Base-by-base conservation (phyloP, 2,329 filamentous ascomycete species). In the Fusarium pseudocircinatum region DNA sequence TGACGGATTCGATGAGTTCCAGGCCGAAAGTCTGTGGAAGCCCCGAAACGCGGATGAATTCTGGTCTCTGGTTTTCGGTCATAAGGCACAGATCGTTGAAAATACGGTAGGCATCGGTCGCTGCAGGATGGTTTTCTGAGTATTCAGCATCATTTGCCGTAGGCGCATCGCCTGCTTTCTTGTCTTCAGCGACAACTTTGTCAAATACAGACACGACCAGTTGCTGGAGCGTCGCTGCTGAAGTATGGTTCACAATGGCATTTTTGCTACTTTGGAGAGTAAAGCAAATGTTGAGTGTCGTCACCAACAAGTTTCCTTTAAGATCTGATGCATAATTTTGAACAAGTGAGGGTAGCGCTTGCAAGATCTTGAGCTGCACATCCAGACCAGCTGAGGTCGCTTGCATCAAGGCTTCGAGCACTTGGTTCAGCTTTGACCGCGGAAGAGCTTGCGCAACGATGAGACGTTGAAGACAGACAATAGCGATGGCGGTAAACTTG, bases 161-260 rank as follows among this genome's bases (percentile, higher is more conserved):
- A 26, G 89, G 86, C 14, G 88, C 85, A 69, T 91, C 87, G 7
- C 87, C 81, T 12, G 73, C 76, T 50, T 81, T 83, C 74, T 83
- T 91, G 80, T 98, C 95, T 84, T 98, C 95, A 11, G 85, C 85
- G 2, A 91, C 89, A 4, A 98, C 94, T 81, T 97, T 96, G 80
- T 98, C 96, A 82, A 98, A 98, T 0, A 97, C 93, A 2, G 94
- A 93, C 37, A 96, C 94, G 13, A 98, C 92, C 20, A 99, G 88
- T 81, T 98, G 96, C 82, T 98, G 96, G 60, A 99, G 85, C 5
- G 96, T 98, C n/a, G 96, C 96, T 32, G 96, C 94, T 15, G 96
- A 96, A 2, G 97, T 98, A 77, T 97, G 97, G 79, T 96, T 97
- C 76, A 99, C 95, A 58, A 97, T 95, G 32, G 92, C 91, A 84